A percentile compares a stretch with the other conserved stretches of the same genome.
These are phyloP conservation scores for Yamadazyma scolyti DNA, from an alignment of 805 yeast genomes.

Conservation along the genomic window DNA sequence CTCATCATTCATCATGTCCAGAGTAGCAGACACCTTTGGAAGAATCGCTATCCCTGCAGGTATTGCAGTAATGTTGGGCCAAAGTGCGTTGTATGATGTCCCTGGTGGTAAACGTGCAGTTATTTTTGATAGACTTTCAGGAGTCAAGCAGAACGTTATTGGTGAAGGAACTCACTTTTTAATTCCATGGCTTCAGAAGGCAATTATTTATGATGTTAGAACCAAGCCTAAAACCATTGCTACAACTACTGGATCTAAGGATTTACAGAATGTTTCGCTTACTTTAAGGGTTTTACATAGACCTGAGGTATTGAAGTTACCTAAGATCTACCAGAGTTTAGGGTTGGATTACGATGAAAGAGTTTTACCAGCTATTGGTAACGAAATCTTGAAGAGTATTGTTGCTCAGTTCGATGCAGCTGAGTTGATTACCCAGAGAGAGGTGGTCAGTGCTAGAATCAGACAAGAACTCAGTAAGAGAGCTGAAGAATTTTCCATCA, in stretches of 20 bases:
- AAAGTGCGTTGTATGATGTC: conserved; percentile 88
- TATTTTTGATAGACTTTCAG: conserved; percentile 84
- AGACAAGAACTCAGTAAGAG: conserved; percentile 80
- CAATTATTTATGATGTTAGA: conserved; percentile 86
- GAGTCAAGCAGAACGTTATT: conserved; percentile 82
- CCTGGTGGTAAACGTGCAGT: conserved; percentile 96
- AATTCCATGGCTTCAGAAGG: conserved; percentile 93
- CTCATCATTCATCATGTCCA: conserved; percentile 21
- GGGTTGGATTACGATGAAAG: conserved; percentile 95
- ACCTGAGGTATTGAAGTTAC: conserved; percentile 82
- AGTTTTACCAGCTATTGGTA: conserved; percentile 88
- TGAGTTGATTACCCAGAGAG: conserved; percentile 95
- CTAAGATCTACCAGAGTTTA: conserved; percentile 82
- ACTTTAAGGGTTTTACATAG: conserved; percentile 91
- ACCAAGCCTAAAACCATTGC: conserved; percentile 93
- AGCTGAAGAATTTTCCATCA: conserved; percentile 85
- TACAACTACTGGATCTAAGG: conserved; percentile 95
- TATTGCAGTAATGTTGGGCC: conserved; percentile 64
- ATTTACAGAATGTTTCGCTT: conserved; percentile 90
- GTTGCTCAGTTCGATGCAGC: conserved; percentile 97
- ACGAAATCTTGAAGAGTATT: conserved; percentile 83
- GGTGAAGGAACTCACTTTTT: conserved; percentile 98
- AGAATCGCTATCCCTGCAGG: conserved; percentile 70
- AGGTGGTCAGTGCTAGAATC: conserved; percentile 84
- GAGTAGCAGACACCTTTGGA: conserved; percentile 34